Evolutionary conservation across 495 filamentous ascomycete genomes (phyloP).

Genomic region (Podospora didyma): DNA sequence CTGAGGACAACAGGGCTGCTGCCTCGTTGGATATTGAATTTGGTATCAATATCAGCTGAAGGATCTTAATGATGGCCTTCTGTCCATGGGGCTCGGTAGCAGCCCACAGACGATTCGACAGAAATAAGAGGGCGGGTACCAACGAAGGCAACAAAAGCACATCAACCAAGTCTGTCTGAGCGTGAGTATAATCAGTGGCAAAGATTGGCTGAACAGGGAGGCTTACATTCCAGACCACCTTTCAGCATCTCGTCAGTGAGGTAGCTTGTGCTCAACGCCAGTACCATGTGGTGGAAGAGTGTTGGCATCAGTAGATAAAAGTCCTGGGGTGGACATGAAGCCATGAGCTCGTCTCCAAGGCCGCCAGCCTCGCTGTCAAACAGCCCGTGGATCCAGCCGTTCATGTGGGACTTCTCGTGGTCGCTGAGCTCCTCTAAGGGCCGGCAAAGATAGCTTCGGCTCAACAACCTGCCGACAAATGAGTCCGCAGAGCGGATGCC

Average conservation of each 20-base stretch:
- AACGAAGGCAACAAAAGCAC: constrained; percentile 86
- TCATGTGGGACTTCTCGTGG: constrained; percentile 72
- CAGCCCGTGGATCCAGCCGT: constrained; percentile 80
- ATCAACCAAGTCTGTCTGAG: constrained; percentile 67
- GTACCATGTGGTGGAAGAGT: constrained; percentile 77
- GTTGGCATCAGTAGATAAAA: constrained; percentile 92
- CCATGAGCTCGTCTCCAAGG: constrained; percentile 78
- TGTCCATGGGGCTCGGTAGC: constrained; percentile 35
- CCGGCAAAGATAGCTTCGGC: constrained; percentile 56
- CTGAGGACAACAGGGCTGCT: constrained; percentile 71
- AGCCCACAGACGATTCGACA: constrained; percentile 79
- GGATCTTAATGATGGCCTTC: constrained; percentile 67
- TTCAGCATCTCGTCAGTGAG: constrained; percentile 79
- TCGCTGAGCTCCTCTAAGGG: constrained; percentile 63
- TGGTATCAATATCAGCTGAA: constrained; percentile 72
- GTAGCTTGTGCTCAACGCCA: constrained; percentile 65
- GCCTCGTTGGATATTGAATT: constrained; percentile 77
- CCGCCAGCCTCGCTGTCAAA: constrained; percentile 79
- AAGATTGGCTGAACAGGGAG: background rate
- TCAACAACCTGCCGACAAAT: constrained; percentile 76
- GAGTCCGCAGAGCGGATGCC: constrained; percentile 56
- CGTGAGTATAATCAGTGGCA: background rate
- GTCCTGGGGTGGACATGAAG: constrained; percentile 84
- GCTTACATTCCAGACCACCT: constrained; percentile 81
- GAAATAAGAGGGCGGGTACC: constrained; percentile 73